Evolutionary conservation across 2,329 filamentous ascomycete genomes (phyloP).

Genomic region (Uncinocarpus reesii): DNA sequence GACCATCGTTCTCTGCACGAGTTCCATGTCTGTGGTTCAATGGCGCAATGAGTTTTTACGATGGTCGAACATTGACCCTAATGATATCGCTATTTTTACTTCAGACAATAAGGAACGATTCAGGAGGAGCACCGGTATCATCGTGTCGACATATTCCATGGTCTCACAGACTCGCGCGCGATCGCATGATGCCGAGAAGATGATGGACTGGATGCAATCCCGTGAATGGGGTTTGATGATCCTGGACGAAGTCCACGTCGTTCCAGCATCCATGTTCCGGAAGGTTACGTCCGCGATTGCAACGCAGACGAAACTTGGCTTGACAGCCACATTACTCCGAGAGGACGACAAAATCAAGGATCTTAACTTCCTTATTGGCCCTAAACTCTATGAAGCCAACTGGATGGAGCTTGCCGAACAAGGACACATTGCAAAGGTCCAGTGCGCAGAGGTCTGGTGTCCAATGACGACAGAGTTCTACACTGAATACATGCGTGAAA

Average conservation of each 20-base stretch:
- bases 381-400: conserved; percentile 95
- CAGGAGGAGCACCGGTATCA: conserved; percentile 81
- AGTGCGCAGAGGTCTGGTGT: conserved; percentile 98
- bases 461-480: conserved; percentile 99
- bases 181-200: conserved; percentile 87
- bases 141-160: conserved; percentile 98
- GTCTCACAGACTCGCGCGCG: conserved; percentile 82
- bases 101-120: conserved; percentile 84
- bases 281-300: conserved; percentile 89
- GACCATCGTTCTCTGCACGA: conserved; percentile 88
- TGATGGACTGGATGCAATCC: conserved; percentile 85
- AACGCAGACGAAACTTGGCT: conserved; percentile 84
- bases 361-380: conserved; percentile 92
- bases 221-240: conserved; percentile 98
- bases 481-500: conserved; percentile 72
- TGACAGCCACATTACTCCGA: conserved; percentile 85
- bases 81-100: conserved; percentile 90
- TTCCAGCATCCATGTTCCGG: conserved; percentile 91
- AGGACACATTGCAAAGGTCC: conserved; percentile 91
- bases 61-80: conserved; percentile 95
- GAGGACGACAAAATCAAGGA: conserved; percentile 98
- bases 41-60: conserved; percentile 96
- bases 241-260: conserved; percentile 94
- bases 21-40: conserved; percentile 94
- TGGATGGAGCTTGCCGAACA: conserved; percentile 98